These are phyloP conservation scores for Populus alba DNA, from an alignment of 345 rosid species.

Conservation along the genomic window DNA sequence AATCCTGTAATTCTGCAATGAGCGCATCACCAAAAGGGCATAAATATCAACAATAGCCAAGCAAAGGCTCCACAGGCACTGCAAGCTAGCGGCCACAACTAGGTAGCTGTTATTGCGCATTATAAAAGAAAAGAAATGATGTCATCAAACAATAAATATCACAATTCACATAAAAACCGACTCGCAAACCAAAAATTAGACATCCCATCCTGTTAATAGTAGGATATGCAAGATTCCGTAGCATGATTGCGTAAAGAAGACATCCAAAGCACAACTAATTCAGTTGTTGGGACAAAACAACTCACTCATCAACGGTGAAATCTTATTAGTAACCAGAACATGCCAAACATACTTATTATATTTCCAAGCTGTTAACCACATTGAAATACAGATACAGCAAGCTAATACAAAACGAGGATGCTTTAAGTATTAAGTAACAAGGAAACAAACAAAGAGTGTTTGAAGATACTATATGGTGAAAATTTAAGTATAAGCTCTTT, in stretches of 20 bases:
- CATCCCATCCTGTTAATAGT: neutral
- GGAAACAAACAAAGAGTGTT: no score
- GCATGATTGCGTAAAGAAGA: neutral
- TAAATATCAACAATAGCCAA: conserved; percentile 55
- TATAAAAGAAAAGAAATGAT: conserved; percentile 9
- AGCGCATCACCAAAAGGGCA: conserved; percentile 68
- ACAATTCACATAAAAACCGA: neutral
- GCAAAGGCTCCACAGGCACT: conserved; percentile 65
- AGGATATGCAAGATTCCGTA: neutral
- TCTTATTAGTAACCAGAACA: neutral
- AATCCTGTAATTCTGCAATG: conserved; percentile 52
- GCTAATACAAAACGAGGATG: neutral
- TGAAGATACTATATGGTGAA: neutral
- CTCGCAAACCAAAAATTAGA: neutral
- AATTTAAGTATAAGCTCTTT: neutral
- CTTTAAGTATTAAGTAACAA: neutral
- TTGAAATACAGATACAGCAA: neutral
- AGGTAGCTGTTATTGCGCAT: conserved; percentile 57
- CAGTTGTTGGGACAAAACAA: neutral
- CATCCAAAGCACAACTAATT: neutral
- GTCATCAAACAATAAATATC: conserved; percentile 8
- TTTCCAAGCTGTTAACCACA: neutral
- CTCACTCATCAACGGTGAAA: neutral
- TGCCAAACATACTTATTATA: neutral
- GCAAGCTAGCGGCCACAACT: conserved; percentile 76